Evolutionary conservation across 2,329 filamentous ascomycete genomes (phyloP).

Genomic region (Colletotrichum sidae): DNA sequence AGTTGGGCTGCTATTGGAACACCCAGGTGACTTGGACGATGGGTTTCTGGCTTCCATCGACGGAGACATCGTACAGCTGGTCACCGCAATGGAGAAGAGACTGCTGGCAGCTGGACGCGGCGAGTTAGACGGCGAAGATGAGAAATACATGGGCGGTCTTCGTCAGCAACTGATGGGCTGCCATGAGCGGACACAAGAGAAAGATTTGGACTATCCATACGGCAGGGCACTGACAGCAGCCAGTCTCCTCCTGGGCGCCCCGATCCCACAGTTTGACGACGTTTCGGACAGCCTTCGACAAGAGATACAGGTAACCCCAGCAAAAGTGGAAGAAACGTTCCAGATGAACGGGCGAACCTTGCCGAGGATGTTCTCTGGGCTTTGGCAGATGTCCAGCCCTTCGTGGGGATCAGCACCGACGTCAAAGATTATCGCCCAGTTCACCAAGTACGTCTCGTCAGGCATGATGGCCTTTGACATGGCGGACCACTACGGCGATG

Average conservation of each 20-base stretch:
- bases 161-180: constrained; percentile 1
- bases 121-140: constrained; percentile 37
- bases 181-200: not conserved
- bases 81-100: constrained; percentile 50
- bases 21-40: not conserved
- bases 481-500: constrained; percentile 49
- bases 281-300: too few species aligned
- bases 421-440: constrained; percentile 42
- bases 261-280: not conserved
- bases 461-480: constrained; percentile 48
- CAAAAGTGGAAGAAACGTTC: constrained; percentile 39
- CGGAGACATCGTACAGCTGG: constrained; percentile 49
- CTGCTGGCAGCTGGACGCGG: constrained; percentile 40
- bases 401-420: constrained; percentile 44
- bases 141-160: constrained; percentile 8
- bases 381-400: constrained; percentile 48
- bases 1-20: constrained; percentile 5
- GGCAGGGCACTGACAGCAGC: constrained; percentile 16
- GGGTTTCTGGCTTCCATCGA: constrained; percentile 37
- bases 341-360: constrained; percentile 39
- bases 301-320: not conserved
- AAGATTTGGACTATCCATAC: constrained; percentile 14
- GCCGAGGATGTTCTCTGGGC: constrained; percentile 46
- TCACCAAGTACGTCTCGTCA: constrained; percentile 41
- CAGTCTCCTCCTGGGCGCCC: constrained; percentile 10